Evolutionary conservation across 306 rosid genomes (phyloP).

Genomic region (Rubus parviflorus): DNA sequence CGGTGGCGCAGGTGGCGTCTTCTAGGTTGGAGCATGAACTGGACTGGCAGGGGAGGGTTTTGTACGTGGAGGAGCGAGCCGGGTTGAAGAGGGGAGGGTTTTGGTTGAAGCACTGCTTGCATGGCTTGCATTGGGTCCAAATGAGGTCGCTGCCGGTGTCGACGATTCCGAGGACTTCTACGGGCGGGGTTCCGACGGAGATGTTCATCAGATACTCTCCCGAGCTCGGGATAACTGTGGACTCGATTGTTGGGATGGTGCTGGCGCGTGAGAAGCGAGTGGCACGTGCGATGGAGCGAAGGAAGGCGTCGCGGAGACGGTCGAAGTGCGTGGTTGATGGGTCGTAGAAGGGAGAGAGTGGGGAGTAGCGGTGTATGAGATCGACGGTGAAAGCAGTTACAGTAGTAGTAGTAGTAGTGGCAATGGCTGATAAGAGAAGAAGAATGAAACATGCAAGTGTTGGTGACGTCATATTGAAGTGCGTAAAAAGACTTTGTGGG

Average conservation of each 20-base stretch:
- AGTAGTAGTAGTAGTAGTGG: background rate
- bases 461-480: background rate
- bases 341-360: conserved; percentile 43
- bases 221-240: conserved; percentile 21
- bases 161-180: conserved; percentile 38
- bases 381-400: conserved; percentile 22
- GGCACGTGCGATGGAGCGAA: conserved; percentile 43
- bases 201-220: conserved; percentile 58
- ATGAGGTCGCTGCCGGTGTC: conserved; percentile 71
- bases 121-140: conserved; percentile 68
- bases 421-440: background rate
- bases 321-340: conserved; percentile 30
- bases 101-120: conserved; percentile 51
- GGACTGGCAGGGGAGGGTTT: conserved; percentile 26
- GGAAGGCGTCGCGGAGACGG: conserved; percentile 38
- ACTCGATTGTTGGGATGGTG: background rate
- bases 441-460: background rate
- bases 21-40: conserved; percentile 13
- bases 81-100: conserved; percentile 46
- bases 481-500: background rate
- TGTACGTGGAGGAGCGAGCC: conserved; percentile 39
- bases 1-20: background rate
- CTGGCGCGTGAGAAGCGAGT: background rate
- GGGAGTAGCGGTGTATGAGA: conserved; percentile 54
- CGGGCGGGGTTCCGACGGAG: conserved; percentile 54